Percentiles rank a stretch among this genome's conserved stretches.
phyloP scores from a whole-genome alignment of 768 basidiomycete genomes.

The Pholiota conissans region DNA sequence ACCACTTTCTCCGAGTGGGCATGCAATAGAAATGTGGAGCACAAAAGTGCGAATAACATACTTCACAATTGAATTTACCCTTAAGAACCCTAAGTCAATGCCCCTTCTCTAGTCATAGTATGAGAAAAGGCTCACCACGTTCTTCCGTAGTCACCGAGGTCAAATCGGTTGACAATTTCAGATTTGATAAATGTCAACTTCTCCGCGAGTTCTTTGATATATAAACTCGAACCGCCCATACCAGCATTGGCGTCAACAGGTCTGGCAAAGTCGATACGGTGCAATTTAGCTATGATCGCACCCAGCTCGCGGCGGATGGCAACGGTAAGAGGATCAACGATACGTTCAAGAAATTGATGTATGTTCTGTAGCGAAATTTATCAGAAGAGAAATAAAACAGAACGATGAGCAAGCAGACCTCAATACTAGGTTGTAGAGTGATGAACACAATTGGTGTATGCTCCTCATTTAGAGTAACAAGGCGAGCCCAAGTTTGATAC shows the following conservation, averaged over 20 bases:
- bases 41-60: slow-evolving; percentile 87
- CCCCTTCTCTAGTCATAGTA: background rate
- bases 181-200: slow-evolving; percentile 81
- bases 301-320: slow-evolving; percentile 81
- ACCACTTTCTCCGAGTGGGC: slow-evolving; percentile 88
- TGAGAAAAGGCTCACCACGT: slow-evolving; percentile 61
- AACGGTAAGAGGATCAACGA: slow-evolving; percentile 61
- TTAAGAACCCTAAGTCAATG: slow-evolving; percentile 22
- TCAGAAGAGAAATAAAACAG: background rate
- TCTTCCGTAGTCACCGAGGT: slow-evolving; percentile 66
- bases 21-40: slow-evolving; percentile 90
- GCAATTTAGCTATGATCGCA: slow-evolving; percentile 78
- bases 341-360: slow-evolving; percentile 47
- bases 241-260: slow-evolving; percentile 63
- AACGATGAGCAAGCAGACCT: slow-evolving; percentile 41
- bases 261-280: slow-evolving; percentile 82
- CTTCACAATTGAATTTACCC: slow-evolving; percentile 68
- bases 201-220: slow-evolving; percentile 91
- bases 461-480: slow-evolving; percentile 67
- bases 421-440: slow-evolving; percentile 54
- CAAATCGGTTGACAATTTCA: slow-evolving; percentile 73
- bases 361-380: slow-evolving; percentile 41
- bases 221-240: slow-evolving; percentile 72
- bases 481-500: slow-evolving; percentile 72
- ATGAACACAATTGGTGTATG: slow-evolving; percentile 60